Percentiles rank a stretch among this genome's conserved stretches.
Conservation (phyloP, 345 rosid genomes). For the Hibiscus trionum region DNA sequence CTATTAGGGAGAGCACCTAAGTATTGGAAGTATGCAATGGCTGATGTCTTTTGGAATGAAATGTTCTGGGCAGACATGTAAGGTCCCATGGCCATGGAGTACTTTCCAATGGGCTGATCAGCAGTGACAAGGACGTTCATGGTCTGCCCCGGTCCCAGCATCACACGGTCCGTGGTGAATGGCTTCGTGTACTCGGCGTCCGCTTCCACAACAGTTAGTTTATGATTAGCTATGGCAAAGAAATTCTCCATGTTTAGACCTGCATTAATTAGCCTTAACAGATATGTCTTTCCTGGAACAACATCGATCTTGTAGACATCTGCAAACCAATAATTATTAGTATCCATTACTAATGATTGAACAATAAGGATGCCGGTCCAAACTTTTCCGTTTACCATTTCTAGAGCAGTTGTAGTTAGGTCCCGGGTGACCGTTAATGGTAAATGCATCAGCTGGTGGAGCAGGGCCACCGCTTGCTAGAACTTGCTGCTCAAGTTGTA, state of each 20-base stretch:
- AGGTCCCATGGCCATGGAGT: slow-evolving; percentile 32
- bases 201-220: slow-evolving; percentile 63
- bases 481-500: slow-evolving; percentile 53
- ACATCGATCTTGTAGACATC: slow-evolving; percentile 56
- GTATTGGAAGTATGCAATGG: slow-evolving; percentile 62
- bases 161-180: slow-evolving; percentile 52
- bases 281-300: slow-evolving; percentile 61
- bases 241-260: slow-evolving; percentile 74
- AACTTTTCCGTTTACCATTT: slow-evolving; percentile 30
- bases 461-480: slow-evolving; percentile 57
- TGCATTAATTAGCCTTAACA: slow-evolving; percentile 68
- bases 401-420: slow-evolving; percentile 75
- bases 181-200: slow-evolving; percentile 84
- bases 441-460: slow-evolving; percentile 74
- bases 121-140: slow-evolving; percentile 72
- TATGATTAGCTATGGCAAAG: slow-evolving; percentile 79
- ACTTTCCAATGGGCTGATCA: slow-evolving; percentile 59
- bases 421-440: slow-evolving; percentile 72
- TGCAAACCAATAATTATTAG: slow-evolving; percentile 20
- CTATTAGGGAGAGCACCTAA: slow-evolving; percentile 43
- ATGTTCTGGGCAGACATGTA: too few species aligned
- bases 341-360: not conserved
- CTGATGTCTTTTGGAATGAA: slow-evolving; percentile 12
- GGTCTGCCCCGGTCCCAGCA: slow-evolving; percentile 91
- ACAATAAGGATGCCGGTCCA: not conserved